Conservation (phyloP, 306 rosid species). For the Spatholobus suberectus region DNA sequence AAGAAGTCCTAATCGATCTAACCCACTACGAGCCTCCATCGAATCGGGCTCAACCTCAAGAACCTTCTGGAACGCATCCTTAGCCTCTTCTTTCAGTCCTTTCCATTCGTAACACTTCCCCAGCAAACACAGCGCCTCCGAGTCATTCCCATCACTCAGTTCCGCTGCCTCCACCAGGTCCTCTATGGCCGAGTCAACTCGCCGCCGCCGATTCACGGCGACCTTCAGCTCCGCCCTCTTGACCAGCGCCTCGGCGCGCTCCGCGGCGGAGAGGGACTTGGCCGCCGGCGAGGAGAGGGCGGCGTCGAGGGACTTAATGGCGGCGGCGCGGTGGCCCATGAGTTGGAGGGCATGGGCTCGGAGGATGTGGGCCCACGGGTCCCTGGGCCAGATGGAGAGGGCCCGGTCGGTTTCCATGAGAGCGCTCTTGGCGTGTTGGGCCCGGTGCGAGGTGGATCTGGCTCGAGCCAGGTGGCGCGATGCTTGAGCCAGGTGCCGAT, state of each 20-base stretch:
- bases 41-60: constrained; percentile 52
- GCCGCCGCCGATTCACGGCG: constrained; percentile 54
- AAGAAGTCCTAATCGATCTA: constrained; percentile 42
- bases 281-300: constrained; percentile 59
- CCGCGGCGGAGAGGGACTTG: constrained; percentile 49
- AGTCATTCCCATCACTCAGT: constrained; percentile 23
- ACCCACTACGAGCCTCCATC: constrained; percentile 43
- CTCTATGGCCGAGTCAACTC: constrained; percentile 71
- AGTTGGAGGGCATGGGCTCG: constrained; percentile 56
- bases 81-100: constrained; percentile 52
- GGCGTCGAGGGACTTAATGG: constrained; percentile 50
- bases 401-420: constrained; percentile 59
- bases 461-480: constrained; percentile 63
- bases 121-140: constrained; percentile 56
- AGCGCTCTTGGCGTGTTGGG: constrained; percentile 62
- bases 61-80: constrained; percentile 53
- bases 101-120: constrained; percentile 79
- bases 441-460: constrained; percentile 47
- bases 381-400: constrained; percentile 55
- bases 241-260: constrained; percentile 54
- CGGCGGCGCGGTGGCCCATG: constrained; percentile 53
- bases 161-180: constrained; percentile 57
- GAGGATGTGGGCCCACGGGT: constrained; percentile 64
- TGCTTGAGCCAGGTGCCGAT: constrained; percentile 58
- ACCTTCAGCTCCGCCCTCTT: constrained; percentile 68